Conservation (phyloP, 2,329 filamentous ascomycete genomes). For the Aspergillus puulaauensis region DNA sequence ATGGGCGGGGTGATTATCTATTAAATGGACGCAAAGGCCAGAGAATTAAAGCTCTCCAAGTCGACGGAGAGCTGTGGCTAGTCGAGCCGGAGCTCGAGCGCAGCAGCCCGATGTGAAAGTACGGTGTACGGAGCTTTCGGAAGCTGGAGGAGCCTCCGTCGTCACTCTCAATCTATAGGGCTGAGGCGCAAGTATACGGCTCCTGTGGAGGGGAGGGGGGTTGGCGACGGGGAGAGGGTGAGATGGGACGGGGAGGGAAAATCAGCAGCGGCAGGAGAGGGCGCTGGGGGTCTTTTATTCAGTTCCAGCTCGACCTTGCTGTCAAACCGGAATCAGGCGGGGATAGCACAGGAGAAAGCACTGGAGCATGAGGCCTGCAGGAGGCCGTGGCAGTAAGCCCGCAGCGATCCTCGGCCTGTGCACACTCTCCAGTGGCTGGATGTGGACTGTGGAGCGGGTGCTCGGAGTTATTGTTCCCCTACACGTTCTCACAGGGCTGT, state of each 20-base stretch:
- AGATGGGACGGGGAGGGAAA: neutral
- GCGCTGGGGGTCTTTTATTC: slow-evolving; percentile 16
- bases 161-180: slow-evolving; percentile 2
- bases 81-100: neutral
- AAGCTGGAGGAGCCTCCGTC: neutral
- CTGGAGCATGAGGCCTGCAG: neutral
- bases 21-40: neutral
- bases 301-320: slow-evolving; percentile 11
- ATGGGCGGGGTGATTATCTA: slow-evolving; percentile 17
- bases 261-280: slow-evolving; percentile 7
- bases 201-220: neutral
- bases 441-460: neutral
- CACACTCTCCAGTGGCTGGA: neutral
- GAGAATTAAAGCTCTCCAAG: neutral
- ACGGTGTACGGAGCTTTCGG: slow-evolving; percentile 5
- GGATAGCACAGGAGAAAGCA: slow-evolving; percentile 22
- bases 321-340: slow-evolving; percentile 27
- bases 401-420: slow-evolving; percentile 12
- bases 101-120: neutral
- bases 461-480: slow-evolving; percentile 2
- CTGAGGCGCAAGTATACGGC: neutral
- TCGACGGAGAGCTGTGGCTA: neutral
- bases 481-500: neutral
- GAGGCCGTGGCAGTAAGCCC: slow-evolving; percentile 12
- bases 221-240: neutral